These are phyloP conservation scores for Thymus quinquecostatus DNA, from an alignment of 257 asterid species.

Conservation along the genomic window DNA sequence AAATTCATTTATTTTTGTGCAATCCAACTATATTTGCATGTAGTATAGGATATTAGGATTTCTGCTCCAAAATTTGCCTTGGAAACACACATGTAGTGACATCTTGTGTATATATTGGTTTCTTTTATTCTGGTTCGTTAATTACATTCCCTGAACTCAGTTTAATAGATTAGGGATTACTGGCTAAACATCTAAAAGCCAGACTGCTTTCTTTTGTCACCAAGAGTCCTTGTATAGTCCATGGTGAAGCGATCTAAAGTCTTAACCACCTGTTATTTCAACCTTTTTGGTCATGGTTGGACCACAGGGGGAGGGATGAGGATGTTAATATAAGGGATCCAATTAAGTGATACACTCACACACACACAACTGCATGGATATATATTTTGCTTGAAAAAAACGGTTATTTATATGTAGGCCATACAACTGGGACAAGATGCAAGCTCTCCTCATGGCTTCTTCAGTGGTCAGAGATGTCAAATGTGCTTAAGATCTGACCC, in stretches of 20 bases:
- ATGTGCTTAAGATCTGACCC: constrained; percentile 80
- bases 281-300: not conserved
- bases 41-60: no score
- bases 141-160: not conserved
- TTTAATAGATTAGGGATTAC: not conserved
- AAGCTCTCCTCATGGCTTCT: constrained; percentile 50
- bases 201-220: not conserved
- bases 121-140: constrained; percentile 1
- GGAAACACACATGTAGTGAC: no score
- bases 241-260: not conserved
- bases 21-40: no score
- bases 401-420: constrained; percentile 46
- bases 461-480: constrained; percentile 71
- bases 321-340: not conserved
- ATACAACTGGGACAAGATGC: constrained; percentile 75
- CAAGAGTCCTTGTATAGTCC: not conserved
- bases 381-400: not conserved
- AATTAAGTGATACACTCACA: not conserved
- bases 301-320: not conserved
- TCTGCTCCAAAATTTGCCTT: no score
- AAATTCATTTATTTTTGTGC: no score
- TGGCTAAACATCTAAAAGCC: not conserved
- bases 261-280: not conserved
- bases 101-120: not conserved
- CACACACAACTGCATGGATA: no score